Evolutionary conservation across 75 land plant species (phyloP), one percentile per base, ranked within the genome.

Genomic region (Cryptomeria japonica): DNA sequence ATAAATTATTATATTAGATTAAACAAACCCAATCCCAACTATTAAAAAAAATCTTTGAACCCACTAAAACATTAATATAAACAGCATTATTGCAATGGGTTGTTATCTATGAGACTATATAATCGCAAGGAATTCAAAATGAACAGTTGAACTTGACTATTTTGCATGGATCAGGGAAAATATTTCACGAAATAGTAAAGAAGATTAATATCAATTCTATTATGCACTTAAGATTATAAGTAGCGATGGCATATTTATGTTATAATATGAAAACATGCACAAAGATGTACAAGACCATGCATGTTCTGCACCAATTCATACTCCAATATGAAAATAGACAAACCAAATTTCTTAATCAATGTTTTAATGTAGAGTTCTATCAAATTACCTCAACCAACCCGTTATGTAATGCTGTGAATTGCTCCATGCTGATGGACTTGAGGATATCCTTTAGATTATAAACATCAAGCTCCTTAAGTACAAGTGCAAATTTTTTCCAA

Each of bases 401-500:
- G 28, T 90, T 89, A 64, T 96, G 96, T 79, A 96, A 86, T 73
- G 86, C 53, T 78, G 89, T 87, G 86, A 95, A 96, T 56, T 91
- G 90, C 56, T 87, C 89, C 84, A 94, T 58, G 36, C 94, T 44
- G 39, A 92, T 91, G 61, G 89, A 61, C 91, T 97, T 91, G 22
- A 97, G 92, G 76, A 95, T 93, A 58, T 93, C 86, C 90, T 97
- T 97, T 18, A 97, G 93, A 53, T 90, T 90, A 78, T 91, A 91
- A 13, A 93, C 95, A 93, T 97, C 99, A n/a, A 37, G 79, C 88
- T 96, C 96, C 88, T 87, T 91, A 18, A 97, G 87, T 51, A 97
- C 56, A 36, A 97, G 90, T 38, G 98, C 86, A 73, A 97, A 97
- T 44, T 97, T 92, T 68, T 82, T 61, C 99, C 99, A 97, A 82